Conservation (phyloP, 495 filamentous ascomycete genomes). For the Letharia columbiana region DNA sequence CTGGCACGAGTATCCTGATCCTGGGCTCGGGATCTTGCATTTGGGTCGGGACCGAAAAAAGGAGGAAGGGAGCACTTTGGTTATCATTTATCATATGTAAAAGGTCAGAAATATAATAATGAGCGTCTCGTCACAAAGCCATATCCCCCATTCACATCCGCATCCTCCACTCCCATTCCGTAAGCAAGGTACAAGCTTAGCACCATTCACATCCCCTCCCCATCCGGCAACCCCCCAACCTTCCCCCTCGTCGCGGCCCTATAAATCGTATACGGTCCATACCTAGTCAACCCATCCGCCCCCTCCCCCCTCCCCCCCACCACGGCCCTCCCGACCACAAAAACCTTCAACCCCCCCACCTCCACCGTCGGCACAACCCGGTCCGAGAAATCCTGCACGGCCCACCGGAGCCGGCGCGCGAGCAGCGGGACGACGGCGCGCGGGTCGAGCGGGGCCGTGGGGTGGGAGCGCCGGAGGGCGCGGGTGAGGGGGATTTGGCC, state of each 20-base stretch:
- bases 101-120: not conserved
- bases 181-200: not conserved
- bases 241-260: constrained; percentile 28
- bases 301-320: not conserved
- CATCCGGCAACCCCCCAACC: constrained; percentile 27
- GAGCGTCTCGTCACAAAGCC: not conserved
- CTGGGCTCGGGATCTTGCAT: not conserved
- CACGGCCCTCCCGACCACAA: constrained; percentile 21
- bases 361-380: not conserved
- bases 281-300: not conserved
- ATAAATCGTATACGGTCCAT: constrained; percentile 19
- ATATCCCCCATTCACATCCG: not conserved
- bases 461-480: constrained; percentile 32
- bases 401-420: constrained; percentile 35
- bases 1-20: not conserved
- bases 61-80: not conserved
- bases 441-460: constrained; percentile 31
- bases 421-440: constrained; percentile 39
- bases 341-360: constrained; percentile 11
- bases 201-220: constrained; percentile 20
- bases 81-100: not conserved
- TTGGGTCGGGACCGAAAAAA: not conserved
- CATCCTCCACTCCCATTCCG: constrained; percentile 19
- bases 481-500: constrained; percentile 52
- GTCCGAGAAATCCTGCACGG: constrained; percentile 16